These are phyloP conservation scores for Ichthyophthirius multifiliis DNA, from an alignment of 169 alveolate species.

Conservation along the genomic window DNA sequence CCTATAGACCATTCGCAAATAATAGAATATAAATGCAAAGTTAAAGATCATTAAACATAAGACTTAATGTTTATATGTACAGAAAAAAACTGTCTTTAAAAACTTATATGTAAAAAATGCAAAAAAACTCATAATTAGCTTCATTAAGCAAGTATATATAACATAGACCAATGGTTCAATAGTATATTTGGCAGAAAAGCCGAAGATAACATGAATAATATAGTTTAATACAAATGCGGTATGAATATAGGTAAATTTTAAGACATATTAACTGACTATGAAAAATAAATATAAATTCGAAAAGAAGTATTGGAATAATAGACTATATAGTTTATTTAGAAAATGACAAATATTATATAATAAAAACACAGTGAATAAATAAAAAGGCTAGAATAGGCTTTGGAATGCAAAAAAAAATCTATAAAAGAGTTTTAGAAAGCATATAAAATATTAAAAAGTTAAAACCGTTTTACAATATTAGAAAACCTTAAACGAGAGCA, in stretches of 20 bases:
- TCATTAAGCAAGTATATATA: neutral
- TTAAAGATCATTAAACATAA: neutral
- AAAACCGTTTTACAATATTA: neutral
- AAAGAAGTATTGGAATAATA: neutral
- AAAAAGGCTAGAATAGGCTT: neutral
- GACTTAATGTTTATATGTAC: neutral
- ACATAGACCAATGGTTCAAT: neutral
- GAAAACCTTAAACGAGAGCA: neutral
- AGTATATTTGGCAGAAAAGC: constrained; percentile 1
- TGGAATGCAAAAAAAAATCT: neutral
- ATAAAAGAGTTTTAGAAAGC: neutral
- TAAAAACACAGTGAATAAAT: neutral
- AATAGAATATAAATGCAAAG: neutral
- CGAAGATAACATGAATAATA: neutral
- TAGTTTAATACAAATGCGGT: neutral
- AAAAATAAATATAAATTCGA: neutral
- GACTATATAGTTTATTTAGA: neutral
- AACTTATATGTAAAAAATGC: neutral
- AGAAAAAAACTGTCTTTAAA: neutral
- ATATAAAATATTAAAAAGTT: neutral
- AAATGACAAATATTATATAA: neutral
- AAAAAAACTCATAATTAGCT: neutral
- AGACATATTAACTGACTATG: neutral
- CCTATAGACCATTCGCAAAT: too few relatives aligned
- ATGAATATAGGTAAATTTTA: neutral